phyloP scores from a whole-genome alignment of 2,329 filamentous ascomycete genomes.

The Fusarium palustre region DNA sequence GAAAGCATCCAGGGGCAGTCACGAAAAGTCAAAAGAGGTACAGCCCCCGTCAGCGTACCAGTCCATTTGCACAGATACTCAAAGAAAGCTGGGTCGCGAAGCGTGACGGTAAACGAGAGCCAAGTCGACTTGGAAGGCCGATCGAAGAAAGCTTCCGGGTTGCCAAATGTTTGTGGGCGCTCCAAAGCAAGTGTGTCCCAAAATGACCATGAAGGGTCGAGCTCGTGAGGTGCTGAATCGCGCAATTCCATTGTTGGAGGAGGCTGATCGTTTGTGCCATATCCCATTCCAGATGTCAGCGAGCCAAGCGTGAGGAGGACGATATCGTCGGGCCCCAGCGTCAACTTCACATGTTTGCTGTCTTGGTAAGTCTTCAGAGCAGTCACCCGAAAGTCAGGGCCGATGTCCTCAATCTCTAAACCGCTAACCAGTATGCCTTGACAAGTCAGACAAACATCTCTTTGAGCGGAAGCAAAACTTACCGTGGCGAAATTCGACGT shows the following conservation, averaged over 20 bases:
- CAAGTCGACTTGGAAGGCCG: constrained; percentile 46
- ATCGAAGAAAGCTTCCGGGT: constrained; percentile 47
- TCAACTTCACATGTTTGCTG: constrained; percentile 22
- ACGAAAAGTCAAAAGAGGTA: constrained; percentile 44
- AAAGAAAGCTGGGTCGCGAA: constrained; percentile 41
- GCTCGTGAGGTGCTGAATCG: constrained; percentile 44
- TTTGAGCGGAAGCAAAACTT: background rate
- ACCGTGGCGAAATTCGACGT: constrained; percentile 46
- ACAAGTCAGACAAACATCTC: constrained; percentile 15
- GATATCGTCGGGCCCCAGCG: constrained; percentile 26
- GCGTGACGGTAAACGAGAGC: constrained; percentile 44
- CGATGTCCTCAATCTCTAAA: constrained; percentile 40
- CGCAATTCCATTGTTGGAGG: constrained; percentile 46
- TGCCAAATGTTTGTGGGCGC: constrained; percentile 40
- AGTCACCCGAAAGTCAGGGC: constrained; percentile 35
- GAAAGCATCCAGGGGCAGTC: constrained; percentile 47
- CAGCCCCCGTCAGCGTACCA: constrained; percentile 38
- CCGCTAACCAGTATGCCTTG: constrained; percentile 44
- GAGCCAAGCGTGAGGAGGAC: constrained; percentile 44
- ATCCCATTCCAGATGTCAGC: constrained; percentile 46
- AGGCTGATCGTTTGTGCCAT: constrained; percentile 39
- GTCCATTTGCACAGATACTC: constrained; percentile 43
- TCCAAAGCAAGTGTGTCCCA: constrained; percentile 43
- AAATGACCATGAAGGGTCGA: constrained; percentile 43
- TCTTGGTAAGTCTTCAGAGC: constrained; percentile 40